A percentile compares a stretch with the other conserved stretches of the same genome.
Conservation (phyloP, 2,329 filamentous ascomycete species). For the Paecilomyces sp. region DNA sequence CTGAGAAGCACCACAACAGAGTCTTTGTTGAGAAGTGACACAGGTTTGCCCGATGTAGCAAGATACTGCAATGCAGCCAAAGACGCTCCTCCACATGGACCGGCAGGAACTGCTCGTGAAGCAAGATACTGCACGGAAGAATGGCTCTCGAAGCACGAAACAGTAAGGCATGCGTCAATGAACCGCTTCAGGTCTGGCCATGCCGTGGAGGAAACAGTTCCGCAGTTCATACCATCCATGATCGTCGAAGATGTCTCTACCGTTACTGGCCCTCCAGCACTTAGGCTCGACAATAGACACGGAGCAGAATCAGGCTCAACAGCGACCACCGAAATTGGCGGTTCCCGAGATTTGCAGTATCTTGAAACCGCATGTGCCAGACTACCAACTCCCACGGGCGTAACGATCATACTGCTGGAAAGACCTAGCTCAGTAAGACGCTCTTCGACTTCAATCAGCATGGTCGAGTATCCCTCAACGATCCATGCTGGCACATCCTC, state of each 20-base stretch:
- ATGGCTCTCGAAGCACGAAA: conserved; percentile 59
- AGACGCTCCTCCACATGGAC: conserved; percentile 57
- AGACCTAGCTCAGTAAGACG: conserved; percentile 45
- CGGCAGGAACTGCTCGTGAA: conserved; percentile 41
- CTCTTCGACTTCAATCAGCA: conserved; percentile 60
- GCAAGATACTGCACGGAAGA: conserved; percentile 49
- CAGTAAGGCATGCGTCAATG: conserved; percentile 50
- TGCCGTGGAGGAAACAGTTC: conserved; percentile 58
- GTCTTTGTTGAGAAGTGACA: conserved; percentile 30
- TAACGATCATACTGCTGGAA: conserved; percentile 47
- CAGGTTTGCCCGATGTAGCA: conserved; percentile 20
- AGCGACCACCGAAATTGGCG: conserved; percentile 45
- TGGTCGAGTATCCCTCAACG: conserved; percentile 68
- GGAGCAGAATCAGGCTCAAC: conserved; percentile 64
- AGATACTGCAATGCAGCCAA: conserved; percentile 50
- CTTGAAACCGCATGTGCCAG: conserved; percentile 62
- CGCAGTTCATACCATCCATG: conserved; percentile 69
- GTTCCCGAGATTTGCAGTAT: conserved; percentile 51
- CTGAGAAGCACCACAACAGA: conserved; percentile 59
- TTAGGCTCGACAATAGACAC: conserved; percentile 44
- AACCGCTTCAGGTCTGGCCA: conserved; percentile 55
- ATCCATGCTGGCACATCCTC: conserved; percentile 60
- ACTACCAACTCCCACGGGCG: conserved; percentile 66
- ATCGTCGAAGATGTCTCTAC: conserved; percentile 57
- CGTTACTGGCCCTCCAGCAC: conserved; percentile 39